phyloP scores from a whole-genome alignment of 2,329 filamentous ascomycete species.

The Botrytis squamosa region DNA sequence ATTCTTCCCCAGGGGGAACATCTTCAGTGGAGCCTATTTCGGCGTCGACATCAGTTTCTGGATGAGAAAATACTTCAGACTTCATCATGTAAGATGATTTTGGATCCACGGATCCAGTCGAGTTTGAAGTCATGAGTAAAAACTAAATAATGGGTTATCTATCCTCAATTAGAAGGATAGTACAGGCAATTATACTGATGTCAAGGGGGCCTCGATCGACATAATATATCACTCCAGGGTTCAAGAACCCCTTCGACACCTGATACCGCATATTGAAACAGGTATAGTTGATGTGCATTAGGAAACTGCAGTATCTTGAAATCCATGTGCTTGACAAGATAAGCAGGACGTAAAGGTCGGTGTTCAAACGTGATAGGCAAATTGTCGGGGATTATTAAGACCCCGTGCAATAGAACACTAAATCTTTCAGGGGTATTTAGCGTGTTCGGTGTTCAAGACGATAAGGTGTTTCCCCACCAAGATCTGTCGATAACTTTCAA shows the following conservation, averaged over 20 bases:
- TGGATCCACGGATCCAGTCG: background rate
- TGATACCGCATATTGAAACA: background rate
- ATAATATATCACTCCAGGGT: conserved; percentile 10
- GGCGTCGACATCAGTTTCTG: background rate
- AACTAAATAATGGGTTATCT: background rate
- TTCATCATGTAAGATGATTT: conserved; percentile 9
- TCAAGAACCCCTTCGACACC: background rate
- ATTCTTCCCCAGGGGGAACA: conserved; percentile 18
- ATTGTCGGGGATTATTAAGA: conserved; percentile 5
- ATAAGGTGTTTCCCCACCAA: conserved; percentile 10
- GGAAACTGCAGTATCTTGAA: background rate
- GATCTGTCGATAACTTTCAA: background rate
- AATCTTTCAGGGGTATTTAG: background rate
- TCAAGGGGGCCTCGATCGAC: background rate
- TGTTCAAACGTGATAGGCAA: conserved; percentile 14
- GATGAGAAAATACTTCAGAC: background rate
- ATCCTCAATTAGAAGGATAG: background rate
- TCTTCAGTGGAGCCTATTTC: conserved; percentile 19
- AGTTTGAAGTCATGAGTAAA: conserved; percentile 1
- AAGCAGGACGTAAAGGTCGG: background rate
- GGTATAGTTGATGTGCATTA: background rate
- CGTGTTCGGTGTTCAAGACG: background rate
- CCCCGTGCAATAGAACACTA: too few relatives aligned
- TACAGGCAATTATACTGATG: too few relatives aligned
- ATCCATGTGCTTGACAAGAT: conserved; percentile 10